Evolutionary conservation across 2,329 filamentous ascomycete species (phyloP).

Genomic region (Xylaria polymorpha): DNA sequence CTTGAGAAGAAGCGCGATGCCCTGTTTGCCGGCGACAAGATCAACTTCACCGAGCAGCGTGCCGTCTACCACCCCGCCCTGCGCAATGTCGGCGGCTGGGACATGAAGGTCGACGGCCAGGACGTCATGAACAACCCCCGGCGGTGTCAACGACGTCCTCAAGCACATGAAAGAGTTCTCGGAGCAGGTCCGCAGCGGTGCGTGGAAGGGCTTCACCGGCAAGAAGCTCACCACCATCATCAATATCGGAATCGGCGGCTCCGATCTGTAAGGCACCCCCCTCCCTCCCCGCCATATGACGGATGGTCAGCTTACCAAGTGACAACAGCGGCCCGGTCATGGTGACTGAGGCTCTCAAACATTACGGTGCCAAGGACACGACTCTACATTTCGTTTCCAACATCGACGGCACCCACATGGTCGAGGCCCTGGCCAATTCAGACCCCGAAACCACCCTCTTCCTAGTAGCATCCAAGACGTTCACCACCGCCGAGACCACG

Average conservation of each 20-base stretch:
- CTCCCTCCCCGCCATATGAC: neutral
- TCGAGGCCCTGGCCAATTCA: slow-evolving; percentile 87
- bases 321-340: slow-evolving; percentile 86
- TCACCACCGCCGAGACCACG: slow-evolving; percentile 96
- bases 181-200: slow-evolving; percentile 90
- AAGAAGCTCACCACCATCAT: slow-evolving; percentile 97
- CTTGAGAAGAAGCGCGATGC: slow-evolving; percentile 94
- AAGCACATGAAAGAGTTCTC: slow-evolving; percentile 99
- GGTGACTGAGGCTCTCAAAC: slow-evolving; percentile 97
- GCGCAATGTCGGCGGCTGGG: slow-evolving; percentile 87
- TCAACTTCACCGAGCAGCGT: slow-evolving; percentile 98
- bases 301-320: slow-evolving; percentile 11
- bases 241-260: slow-evolving; percentile 98
- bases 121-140: slow-evolving; percentile 91
- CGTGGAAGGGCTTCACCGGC: slow-evolving; percentile 97
- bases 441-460: slow-evolving; percentile 99
- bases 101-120: slow-evolving; percentile 85
- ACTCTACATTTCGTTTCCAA: slow-evolving; percentile 99
- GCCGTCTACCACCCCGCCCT: slow-evolving; percentile 96
- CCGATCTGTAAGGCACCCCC: slow-evolving; percentile 81
- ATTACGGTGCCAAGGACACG: slow-evolving; percentile 86
- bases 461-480: slow-evolving; percentile 98
- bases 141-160: slow-evolving; percentile 89
- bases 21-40: slow-evolving; percentile 98
- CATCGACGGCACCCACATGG: slow-evolving; percentile 98